These are phyloP conservation scores for Neopestalotiopsis sp. DNA, from an alignment of 2,329 filamentous ascomycete species.

Conservation along the genomic window DNA sequence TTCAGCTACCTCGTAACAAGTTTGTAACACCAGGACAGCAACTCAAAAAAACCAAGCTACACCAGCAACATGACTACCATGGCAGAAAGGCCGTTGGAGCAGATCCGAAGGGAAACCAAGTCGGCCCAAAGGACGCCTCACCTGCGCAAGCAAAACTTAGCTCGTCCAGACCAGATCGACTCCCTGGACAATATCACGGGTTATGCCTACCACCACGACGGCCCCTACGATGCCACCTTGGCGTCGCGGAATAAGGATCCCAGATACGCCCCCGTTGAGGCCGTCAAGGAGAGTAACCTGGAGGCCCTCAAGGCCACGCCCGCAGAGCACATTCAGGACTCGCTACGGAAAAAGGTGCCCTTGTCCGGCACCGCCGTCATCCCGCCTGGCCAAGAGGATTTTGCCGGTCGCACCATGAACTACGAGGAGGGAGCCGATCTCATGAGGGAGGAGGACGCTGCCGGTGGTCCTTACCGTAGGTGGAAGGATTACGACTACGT, in stretches of 20 bases:
- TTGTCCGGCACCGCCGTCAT: constrained; percentile 80
- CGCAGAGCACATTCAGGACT: constrained; percentile 75
- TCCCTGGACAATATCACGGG: constrained; percentile 70
- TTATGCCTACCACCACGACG: constrained; percentile 82
- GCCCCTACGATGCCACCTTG: constrained; percentile 86
- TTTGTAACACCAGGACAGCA: background rate
- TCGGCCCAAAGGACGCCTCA: constrained; percentile 71
- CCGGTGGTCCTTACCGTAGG: constrained; percentile 78
- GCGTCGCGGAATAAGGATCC: constrained; percentile 73
- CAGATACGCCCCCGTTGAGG: constrained; percentile 74
- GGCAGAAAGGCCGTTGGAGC: constrained; percentile 68
- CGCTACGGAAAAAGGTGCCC: constrained; percentile 74
- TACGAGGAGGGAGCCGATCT: constrained; percentile 89
- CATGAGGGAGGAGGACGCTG: constrained; percentile 73
- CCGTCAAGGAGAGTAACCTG: constrained; percentile 73
- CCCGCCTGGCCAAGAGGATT: constrained; percentile 74
- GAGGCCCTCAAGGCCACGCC: constrained; percentile 85
- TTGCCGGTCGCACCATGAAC: constrained; percentile 71
- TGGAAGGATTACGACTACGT: constrained; percentile 78
- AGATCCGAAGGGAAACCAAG: constrained; percentile 66
- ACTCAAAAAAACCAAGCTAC: background rate
- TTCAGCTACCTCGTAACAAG: background rate
- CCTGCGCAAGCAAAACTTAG: constrained; percentile 68
- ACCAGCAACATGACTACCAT: background rate
- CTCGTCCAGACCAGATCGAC: constrained; percentile 81